These are phyloP conservation scores for Gentiana dahurica DNA, from an alignment of 257 asterid genomes.

Conservation along the genomic window DNA sequence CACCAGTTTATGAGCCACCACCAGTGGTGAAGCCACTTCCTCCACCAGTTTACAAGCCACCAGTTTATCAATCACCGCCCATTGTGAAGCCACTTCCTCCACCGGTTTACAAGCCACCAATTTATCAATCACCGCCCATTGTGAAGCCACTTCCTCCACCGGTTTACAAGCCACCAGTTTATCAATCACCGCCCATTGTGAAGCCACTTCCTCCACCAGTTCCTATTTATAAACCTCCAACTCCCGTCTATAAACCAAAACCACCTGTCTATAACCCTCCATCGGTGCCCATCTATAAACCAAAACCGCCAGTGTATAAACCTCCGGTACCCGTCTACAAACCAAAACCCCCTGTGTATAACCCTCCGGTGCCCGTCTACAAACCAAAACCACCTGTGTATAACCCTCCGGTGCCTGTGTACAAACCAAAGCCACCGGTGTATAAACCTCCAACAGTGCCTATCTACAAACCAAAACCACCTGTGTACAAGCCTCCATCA, in stretches of 20 bases:
- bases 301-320: not conserved
- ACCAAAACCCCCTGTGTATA: not conserved
- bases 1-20: too few species aligned
- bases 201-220: slow-evolving; percentile 34
- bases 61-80: too few species aligned
- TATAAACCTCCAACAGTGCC: slow-evolving; percentile 24
- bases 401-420: slow-evolving; percentile 14
- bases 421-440: slow-evolving; percentile 13
- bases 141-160: slow-evolving; percentile 33
- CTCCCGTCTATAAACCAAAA: not conserved
- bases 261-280: slow-evolving; percentile 4
- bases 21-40: slow-evolving; percentile 19
- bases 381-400: slow-evolving; percentile 21
- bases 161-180: not conserved
- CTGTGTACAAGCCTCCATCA: slow-evolving; percentile 12
- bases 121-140: not conserved
- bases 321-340: too few species aligned
- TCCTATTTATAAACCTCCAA: slow-evolving; percentile 10
- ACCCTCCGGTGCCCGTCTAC: slow-evolving; percentile 16
- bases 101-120: slow-evolving; percentile 5
- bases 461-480: slow-evolving; percentile 6
- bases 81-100: slow-evolving; percentile 28
- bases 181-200: too few species aligned
- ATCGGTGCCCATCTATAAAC: not conserved
- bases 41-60: slow-evolving; percentile 15